phyloP scores from a whole-genome alignment of 805 yeast species.

The Barnettozyma californica region DNA sequence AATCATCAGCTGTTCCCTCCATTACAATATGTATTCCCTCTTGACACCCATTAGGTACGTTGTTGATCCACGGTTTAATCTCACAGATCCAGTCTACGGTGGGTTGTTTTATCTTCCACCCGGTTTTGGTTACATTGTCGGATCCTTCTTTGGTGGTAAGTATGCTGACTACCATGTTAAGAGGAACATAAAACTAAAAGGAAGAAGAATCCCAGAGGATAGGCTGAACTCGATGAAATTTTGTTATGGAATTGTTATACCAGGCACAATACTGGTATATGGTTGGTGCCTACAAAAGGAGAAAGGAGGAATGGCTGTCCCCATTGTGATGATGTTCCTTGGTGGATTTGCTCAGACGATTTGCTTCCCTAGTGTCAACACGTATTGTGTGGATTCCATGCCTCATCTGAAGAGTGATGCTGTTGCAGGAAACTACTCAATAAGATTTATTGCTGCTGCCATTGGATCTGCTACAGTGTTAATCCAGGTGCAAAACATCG shows the following conservation, averaged over 20 bases:
- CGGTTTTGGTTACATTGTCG: slow-evolving; percentile 47
- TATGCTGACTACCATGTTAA: slow-evolving; percentile 46
- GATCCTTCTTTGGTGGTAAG: slow-evolving; percentile 47
- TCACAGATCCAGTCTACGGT: slow-evolving; percentile 43
- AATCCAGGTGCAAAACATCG: slow-evolving; percentile 40
- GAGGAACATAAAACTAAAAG: slow-evolving; percentile 35
- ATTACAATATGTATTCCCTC: slow-evolving; percentile 46
- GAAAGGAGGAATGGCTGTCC: slow-evolving; percentile 52
- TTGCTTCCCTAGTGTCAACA: slow-evolving; percentile 46
- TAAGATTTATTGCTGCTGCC: slow-evolving; percentile 46
- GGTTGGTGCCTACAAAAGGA: slow-evolving; percentile 48
- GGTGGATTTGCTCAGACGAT: slow-evolving; percentile 48
- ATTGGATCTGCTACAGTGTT: slow-evolving; percentile 46
- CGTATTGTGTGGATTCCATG: slow-evolving; percentile 55
- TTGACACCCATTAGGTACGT: slow-evolving; percentile 53
- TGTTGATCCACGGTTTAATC: slow-evolving; percentile 48
- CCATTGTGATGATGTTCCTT: slow-evolving; percentile 43
- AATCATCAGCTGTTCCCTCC: slow-evolving; percentile 42
- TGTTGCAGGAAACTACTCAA: slow-evolving; percentile 47
- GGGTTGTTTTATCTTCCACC: slow-evolving; percentile 53
- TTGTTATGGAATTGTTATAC: slow-evolving; percentile 37
- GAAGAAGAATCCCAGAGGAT: slow-evolving; percentile 46
- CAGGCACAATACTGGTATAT: slow-evolving; percentile 40
- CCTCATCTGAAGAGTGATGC: slow-evolving; percentile 52
- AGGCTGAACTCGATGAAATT: slow-evolving; percentile 37